Evolutionary conservation across 2,329 filamentous ascomycete genomes (phyloP).

Genomic region (Dactylella cylindrospora): DNA sequence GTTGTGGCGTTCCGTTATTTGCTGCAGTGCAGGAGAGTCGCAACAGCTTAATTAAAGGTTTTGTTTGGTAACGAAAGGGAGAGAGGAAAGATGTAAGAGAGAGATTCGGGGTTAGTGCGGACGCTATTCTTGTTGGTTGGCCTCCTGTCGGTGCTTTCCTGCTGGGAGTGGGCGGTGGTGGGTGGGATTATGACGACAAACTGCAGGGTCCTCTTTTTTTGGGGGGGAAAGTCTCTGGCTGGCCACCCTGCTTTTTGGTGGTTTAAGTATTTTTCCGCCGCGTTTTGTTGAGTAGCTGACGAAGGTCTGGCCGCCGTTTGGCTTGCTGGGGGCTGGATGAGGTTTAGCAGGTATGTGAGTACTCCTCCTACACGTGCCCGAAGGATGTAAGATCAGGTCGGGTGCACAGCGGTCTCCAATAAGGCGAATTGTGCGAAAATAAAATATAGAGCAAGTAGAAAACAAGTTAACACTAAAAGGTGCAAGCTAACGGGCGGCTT

Average conservation of each 20-base stretch:
- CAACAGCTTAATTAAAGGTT: slow-evolving; percentile 3
- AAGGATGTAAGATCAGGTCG: no score
- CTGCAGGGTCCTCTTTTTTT: slow-evolving; percentile 36
- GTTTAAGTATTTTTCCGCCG: no score
- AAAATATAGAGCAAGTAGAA: no score
- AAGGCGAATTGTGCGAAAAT: no score
- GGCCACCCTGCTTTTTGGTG: slow-evolving; percentile 16
- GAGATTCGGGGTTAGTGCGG: neutral
- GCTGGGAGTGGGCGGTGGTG: neutral
- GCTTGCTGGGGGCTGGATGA: slow-evolving; percentile 13
- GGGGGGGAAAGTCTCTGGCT: slow-evolving; percentile 25
- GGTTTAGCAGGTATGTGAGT: neutral
- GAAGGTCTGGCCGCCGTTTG: slow-evolving; percentile 2
- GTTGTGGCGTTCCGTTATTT: slow-evolving; percentile 30
- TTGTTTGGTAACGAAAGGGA: slow-evolving; percentile 1
- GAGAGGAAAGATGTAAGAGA: slow-evolving; percentile 5
- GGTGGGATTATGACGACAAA: slow-evolving; percentile 40
- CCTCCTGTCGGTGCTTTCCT: no score
- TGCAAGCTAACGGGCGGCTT: no score
- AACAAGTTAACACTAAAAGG: no score
- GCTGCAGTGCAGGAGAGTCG: no score
- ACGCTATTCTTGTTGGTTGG: no score
- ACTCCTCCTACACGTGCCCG: no score
- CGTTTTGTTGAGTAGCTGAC: slow-evolving; percentile 36
- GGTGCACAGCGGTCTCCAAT: slow-evolving; percentile 35